phyloP scores from a whole-genome alignment of 306 rosid genomes.

The Luffa aegyptiaca region DNA sequence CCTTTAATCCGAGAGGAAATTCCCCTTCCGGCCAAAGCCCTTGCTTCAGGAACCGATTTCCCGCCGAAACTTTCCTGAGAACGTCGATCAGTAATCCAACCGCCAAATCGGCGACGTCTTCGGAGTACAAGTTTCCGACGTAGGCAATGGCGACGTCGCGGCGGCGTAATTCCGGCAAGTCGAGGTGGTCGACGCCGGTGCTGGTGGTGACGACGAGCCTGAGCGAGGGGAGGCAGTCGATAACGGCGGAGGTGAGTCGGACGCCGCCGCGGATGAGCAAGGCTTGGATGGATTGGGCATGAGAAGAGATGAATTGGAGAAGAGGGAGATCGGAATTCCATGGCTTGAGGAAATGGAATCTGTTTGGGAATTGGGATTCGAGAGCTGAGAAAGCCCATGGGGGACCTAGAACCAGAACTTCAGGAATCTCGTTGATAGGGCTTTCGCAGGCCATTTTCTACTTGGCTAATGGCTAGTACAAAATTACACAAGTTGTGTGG shows the following conservation, averaged over 20 bases:
- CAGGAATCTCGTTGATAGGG: background rate
- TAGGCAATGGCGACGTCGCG: constrained; percentile 20
- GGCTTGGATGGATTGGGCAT: constrained; percentile 11
- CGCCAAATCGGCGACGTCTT: constrained; percentile 42
- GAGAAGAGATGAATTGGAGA: constrained; percentile 8
- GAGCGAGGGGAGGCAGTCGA: constrained; percentile 18
- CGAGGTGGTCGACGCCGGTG: constrained; percentile 23
- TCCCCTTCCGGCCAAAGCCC: constrained; percentile 9
- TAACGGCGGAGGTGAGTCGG: background rate
- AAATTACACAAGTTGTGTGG: background rate
- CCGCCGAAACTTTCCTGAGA: constrained; percentile 19
- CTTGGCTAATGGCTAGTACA: no score
- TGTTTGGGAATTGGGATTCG: constrained; percentile 14
- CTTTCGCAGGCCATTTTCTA: background rate
- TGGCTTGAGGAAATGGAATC: constrained; percentile 14
- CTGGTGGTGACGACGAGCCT: constrained; percentile 15
- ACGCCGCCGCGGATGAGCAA: constrained; percentile 5
- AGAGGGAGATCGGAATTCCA: constrained; percentile 18
- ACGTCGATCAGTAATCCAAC: constrained; percentile 42
- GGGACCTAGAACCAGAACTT: constrained; percentile 10
- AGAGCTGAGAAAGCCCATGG: background rate
- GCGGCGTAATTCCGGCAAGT: constrained; percentile 10
- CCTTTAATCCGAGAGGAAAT: constrained; percentile 32
- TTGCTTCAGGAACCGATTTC: constrained; percentile 21
- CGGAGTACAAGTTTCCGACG: constrained; percentile 17